phyloP scores from a whole-genome alignment of 768 basidiomycete genomes.

The Termitomyces sp. region DNA sequence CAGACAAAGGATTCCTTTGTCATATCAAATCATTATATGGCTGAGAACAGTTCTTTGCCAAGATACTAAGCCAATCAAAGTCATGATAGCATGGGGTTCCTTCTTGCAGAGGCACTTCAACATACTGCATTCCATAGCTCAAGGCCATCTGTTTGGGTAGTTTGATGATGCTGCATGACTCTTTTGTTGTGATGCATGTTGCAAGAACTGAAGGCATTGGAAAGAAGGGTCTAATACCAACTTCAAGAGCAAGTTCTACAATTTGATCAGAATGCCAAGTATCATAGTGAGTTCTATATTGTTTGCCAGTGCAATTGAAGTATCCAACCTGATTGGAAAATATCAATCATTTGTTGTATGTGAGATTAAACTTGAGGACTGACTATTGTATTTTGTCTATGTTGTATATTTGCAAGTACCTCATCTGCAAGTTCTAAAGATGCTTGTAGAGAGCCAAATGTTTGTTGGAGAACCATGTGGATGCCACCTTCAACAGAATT shows the following conservation, averaged over 20 bases:
- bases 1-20: too few relatives aligned
- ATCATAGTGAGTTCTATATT: neutral
- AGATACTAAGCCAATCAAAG: too few relatives aligned
- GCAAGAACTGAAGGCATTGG: neutral
- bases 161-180: too few relatives aligned
- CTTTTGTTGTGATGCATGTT: too few relatives aligned
- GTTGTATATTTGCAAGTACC: neutral
- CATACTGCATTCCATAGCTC: too few relatives aligned
- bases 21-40: too few relatives aligned
- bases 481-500: neutral
- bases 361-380: neutral
- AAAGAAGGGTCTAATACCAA: neutral
- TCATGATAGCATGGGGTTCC: too few relatives aligned
- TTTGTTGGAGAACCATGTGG: neutral
- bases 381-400: neutral
- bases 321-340: neutral
- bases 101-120: too few relatives aligned
- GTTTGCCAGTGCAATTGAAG: neutral
- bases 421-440: neutral
- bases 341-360: neutral
- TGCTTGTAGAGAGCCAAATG: conserved; percentile 5
- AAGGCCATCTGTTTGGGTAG: too few relatives aligned
- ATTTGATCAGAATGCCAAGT: neutral
- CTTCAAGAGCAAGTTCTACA: neutral
- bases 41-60: too few relatives aligned